Percentiles rank a stretch among this genome's conserved stretches.
Conservation (phyloP, 2,329 filamentous ascomycete species). For the Nemania sp. region DNA sequence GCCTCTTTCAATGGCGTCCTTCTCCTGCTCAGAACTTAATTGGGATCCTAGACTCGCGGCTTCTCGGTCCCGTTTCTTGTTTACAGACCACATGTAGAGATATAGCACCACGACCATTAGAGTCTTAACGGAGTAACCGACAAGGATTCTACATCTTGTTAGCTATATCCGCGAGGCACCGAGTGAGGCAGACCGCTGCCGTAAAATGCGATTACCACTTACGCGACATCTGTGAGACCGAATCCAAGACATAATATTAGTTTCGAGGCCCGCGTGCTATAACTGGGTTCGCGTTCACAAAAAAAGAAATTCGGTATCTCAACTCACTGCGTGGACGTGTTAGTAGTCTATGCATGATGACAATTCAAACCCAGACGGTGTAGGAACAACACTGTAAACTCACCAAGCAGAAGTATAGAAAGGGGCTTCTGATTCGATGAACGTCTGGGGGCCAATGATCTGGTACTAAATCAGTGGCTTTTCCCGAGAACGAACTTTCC, state of each 20-base stretch:
- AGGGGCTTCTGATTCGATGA: constrained; percentile 52
- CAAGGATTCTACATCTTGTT: constrained; percentile 50
- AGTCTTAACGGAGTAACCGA: constrained; percentile 58
- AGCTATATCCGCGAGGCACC: neutral
- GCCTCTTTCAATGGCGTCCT: constrained; percentile 54
- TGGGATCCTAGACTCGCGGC: constrained; percentile 36
- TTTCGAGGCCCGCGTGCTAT: too few relatives aligned
- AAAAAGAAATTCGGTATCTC: neutral
- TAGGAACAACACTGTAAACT: neutral
- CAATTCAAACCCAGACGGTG: neutral
- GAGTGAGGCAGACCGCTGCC: neutral
- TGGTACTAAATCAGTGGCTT: constrained; percentile 5
- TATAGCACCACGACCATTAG: constrained; percentile 54
- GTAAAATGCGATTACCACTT: constrained; percentile 20
- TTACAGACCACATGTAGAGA: constrained; percentile 57
- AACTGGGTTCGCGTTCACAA: too few relatives aligned
- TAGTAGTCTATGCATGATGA: neutral
- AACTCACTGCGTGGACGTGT: constrained; percentile 14
- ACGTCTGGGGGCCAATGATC: constrained; percentile 31
- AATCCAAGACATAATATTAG: constrained; percentile 3
- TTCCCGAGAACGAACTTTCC: neutral
- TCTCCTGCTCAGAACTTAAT: constrained; percentile 47
- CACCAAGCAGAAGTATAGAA: constrained; percentile 50
- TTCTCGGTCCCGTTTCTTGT: constrained; percentile 56
- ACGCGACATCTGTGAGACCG: constrained; percentile 44